Conservation (phyloP, 2,329 filamentous ascomycete genomes). For the Neobulgaria alba region DNA sequence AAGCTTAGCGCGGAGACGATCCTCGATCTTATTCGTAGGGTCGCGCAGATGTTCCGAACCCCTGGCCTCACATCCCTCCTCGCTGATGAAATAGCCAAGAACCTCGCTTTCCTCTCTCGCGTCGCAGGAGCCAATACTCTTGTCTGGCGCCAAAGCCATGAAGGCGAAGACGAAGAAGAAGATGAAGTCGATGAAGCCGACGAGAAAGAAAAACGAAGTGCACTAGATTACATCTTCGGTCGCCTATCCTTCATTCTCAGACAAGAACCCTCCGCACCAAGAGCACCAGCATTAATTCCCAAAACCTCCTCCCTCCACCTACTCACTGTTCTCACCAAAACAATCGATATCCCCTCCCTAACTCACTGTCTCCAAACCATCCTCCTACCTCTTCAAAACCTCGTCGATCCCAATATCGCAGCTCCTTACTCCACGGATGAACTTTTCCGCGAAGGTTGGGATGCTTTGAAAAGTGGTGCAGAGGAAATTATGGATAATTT, state of each 20-base stretch:
- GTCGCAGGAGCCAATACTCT: constrained; percentile 51
- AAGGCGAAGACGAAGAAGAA: constrained; percentile 31
- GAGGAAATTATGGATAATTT: constrained; percentile 73
- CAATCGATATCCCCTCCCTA: constrained; percentile 49
- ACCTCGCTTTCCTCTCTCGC: constrained; percentile 72
- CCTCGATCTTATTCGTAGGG: constrained; percentile 44
- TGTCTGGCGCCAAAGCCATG: constrained; percentile 21
- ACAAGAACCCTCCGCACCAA: constrained; percentile 58
- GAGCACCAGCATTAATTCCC: constrained; percentile 54
- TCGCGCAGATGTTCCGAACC: constrained; percentile 48
- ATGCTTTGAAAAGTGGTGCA: constrained; percentile 61
- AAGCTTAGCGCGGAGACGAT: constrained; percentile 57
- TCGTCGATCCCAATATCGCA: constrained; percentile 73
- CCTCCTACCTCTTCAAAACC: constrained; percentile 64
- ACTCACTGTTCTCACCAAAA: constrained; percentile 58
- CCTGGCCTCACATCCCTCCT: constrained; percentile 62
- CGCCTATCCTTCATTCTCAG: constrained; percentile 73
- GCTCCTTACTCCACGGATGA: constrained; percentile 64
- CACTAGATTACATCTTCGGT: constrained; percentile 67
- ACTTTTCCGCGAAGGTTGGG: constrained; percentile 59
- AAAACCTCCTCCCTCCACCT: constrained; percentile 71
- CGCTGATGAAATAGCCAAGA: constrained; percentile 70
- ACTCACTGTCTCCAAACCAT: constrained; percentile 54
- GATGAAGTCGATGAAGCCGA: constrained; percentile 35
- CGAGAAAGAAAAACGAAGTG: constrained; percentile 36